phyloP scores from a whole-genome alignment of 1,284 basidiomycete genomes.

The Ganoderma resinaceum region DNA sequence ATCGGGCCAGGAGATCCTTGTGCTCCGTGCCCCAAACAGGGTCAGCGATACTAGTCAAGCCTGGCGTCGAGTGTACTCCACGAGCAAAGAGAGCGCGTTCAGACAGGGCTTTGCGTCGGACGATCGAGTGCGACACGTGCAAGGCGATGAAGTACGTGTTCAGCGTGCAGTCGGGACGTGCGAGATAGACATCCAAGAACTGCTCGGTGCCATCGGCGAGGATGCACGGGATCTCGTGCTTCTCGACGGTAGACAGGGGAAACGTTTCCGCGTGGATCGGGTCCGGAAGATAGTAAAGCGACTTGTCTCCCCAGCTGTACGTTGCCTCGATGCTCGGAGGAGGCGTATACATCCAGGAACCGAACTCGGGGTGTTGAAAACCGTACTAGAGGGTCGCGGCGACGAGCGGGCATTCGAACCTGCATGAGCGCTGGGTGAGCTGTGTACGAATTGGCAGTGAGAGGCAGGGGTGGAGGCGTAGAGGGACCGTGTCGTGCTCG shows the following conservation, averaged over 20 bases:
- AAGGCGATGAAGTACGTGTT: not conserved
- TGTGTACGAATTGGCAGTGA: too few relatives aligned
- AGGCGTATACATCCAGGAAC: conserved; percentile 2
- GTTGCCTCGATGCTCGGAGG: not conserved
- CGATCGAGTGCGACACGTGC: not conserved
- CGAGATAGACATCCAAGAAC: not conserved
- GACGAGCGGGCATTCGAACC: not conserved
- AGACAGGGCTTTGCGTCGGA: conserved; percentile 1
- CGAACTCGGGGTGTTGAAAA: not conserved
- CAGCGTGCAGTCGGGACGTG: not conserved
- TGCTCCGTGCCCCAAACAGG: conserved; percentile 22
- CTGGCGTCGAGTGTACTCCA: not conserved
- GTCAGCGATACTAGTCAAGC: not conserved
- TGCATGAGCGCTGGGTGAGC: not conserved
- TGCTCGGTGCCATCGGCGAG: not conserved
- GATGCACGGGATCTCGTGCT: not conserved
- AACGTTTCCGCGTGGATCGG: not conserved
- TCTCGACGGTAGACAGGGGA: not conserved
- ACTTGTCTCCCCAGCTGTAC: not conserved
- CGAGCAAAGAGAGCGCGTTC: not conserved
- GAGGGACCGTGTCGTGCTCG: too few relatives aligned
- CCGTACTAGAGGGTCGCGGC: not conserved
- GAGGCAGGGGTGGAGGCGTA: too few relatives aligned
- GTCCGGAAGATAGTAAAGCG: not conserved
- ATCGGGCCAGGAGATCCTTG: conserved; percentile 20